Conservation (phyloP, 2,329 filamentous ascomycete species). For the Pseudodiploospora longispora region DNA sequence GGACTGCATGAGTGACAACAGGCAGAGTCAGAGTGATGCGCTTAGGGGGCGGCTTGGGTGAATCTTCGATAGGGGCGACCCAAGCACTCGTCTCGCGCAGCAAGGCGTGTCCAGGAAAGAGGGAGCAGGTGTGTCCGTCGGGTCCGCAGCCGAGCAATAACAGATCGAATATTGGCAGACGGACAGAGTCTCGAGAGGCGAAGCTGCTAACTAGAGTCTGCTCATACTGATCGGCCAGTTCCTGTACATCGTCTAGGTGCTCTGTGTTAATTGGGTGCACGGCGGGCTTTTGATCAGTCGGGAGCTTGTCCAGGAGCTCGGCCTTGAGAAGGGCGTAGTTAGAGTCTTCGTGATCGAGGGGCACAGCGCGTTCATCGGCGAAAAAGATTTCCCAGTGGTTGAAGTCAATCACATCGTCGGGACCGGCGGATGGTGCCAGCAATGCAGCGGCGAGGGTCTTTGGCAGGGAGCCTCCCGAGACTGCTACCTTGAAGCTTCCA, state of each 20-base stretch:
- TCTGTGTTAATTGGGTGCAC: slow-evolving; percentile 69
- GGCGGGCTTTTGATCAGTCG: slow-evolving; percentile 54
- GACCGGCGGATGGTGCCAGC: slow-evolving; percentile 44
- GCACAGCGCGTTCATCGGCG: slow-evolving; percentile 91
- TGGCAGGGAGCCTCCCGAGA: slow-evolving; percentile 90
- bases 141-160: slow-evolving; percentile 89
- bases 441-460: slow-evolving; percentile 80
- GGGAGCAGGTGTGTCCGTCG: slow-evolving; percentile 92
- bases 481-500: slow-evolving; percentile 77
- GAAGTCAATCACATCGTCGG: slow-evolving; percentile 63
- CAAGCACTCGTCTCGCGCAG: slow-evolving; percentile 82
- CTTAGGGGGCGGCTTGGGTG: slow-evolving; percentile 84
- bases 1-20: slow-evolving; percentile 78
- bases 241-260: slow-evolving; percentile 69
- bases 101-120: slow-evolving; percentile 85
- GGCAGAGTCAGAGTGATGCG: slow-evolving; percentile 89
- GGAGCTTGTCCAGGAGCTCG: slow-evolving; percentile 84
- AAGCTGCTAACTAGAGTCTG: slow-evolving; percentile 78
- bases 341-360: slow-evolving; percentile 85
- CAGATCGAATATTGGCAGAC: slow-evolving; percentile 89
- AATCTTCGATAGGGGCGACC: slow-evolving; percentile 88
- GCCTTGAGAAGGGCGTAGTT: slow-evolving; percentile 85
- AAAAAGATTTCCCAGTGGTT: slow-evolving; percentile 97
- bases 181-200: slow-evolving; percentile 86
- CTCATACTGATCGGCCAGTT: slow-evolving; percentile 91